Base-by-base conservation (phyloP, 371 early-diverging fungal genomes). In the Mortierella sp. region DNA sequence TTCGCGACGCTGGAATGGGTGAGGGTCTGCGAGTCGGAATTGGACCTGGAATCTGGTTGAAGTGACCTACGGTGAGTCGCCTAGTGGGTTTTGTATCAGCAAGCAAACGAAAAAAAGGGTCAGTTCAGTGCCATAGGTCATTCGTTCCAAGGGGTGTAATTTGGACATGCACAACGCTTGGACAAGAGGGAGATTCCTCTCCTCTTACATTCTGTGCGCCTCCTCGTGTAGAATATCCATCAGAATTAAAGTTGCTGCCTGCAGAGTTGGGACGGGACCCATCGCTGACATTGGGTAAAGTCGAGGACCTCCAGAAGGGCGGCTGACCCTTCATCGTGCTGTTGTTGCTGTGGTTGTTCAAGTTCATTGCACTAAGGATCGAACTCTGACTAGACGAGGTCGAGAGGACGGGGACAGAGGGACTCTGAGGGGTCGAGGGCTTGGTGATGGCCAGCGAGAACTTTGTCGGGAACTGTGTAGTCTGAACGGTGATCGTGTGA, bases 401-500 rank as follows among this genome's bases (percentile, higher is more conserved):
- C 16, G 86, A 81, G 8, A 84, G 70, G 1, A 78, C 54, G 21
- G 76, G 82, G 8, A 75, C 70, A 11, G 80, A 74, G 2, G 81
- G 81, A 21, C 76, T 78, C 12, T 78, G 78, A 6, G 85, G 75
- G 6, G 71, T 68, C 2, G 46, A 48, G 6, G 86, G 82, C 35
- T 82, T 86, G 8, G 80, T 76, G 48, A 86, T 82, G 8, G 86
- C 82, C 24, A 86, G 56, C 10, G 80, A 60, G 73, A 72, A 86
- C 76, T 82, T 86, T 77, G 80, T 77, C 14, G 78, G 80, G 41
- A 75, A n/a, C 8, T 79, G 82, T 21, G 79, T 75, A 1, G 86
- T 77, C 75, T 86, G 82, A 14, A 86, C 86, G 1, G 77, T 77
- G 73, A 86, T 86, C 10, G 73, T 80, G 29, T 86, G 86, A 7